phyloP scores from a whole-genome alignment of 2,329 filamentous ascomycete species.

The Penicillium italicum region DNA sequence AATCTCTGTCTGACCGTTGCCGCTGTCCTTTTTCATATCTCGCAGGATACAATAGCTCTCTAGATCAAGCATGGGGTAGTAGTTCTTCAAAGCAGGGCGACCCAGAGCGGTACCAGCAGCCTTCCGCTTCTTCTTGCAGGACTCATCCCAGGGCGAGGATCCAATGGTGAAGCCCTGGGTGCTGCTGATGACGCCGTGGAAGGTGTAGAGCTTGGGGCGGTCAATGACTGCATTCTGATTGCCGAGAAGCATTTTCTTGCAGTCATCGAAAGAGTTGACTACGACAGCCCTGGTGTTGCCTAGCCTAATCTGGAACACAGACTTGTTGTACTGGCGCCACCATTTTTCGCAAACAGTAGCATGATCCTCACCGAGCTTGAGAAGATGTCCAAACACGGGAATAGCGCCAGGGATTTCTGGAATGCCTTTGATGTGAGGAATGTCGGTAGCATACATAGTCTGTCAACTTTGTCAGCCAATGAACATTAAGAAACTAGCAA shows the following conservation, averaged over 20 bases:
- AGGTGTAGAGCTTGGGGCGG: slow-evolving; percentile 69
- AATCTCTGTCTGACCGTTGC: slow-evolving; percentile 57
- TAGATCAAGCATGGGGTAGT: slow-evolving; percentile 72
- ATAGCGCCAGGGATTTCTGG: slow-evolving; percentile 55
- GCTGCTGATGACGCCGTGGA: slow-evolving; percentile 68
- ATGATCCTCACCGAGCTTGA: slow-evolving; percentile 55
- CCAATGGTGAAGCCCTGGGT: slow-evolving; percentile 75
- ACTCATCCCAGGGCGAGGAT: slow-evolving; percentile 73
- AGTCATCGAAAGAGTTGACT: slow-evolving; percentile 68
- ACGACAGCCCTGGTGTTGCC: slow-evolving; percentile 59
- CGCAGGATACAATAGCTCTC: slow-evolving; percentile 66
- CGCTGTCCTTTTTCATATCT: slow-evolving; percentile 61
- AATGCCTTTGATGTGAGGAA: slow-evolving; percentile 54
- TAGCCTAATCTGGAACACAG: slow-evolving; percentile 54
- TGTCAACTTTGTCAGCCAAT: background rate
- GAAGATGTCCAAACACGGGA: slow-evolving; percentile 57
- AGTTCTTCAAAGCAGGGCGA: slow-evolving; percentile 65
- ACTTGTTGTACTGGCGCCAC: slow-evolving; percentile 53
- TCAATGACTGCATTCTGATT: slow-evolving; percentile 71
- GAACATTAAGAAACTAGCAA: background rate
- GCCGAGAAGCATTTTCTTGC: slow-evolving; percentile 64
- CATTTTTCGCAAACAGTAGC: slow-evolving; percentile 51
- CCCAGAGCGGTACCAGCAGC: slow-evolving; percentile 71
- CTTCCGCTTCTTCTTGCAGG: slow-evolving; percentile 67
- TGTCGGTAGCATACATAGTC: slow-evolving; percentile 44